Evolutionary conservation across 371 early-diverging fungal species (phyloP), one percentile per base, ranked within the genome.

Genomic region (Syncephalis fuscata): DNA sequence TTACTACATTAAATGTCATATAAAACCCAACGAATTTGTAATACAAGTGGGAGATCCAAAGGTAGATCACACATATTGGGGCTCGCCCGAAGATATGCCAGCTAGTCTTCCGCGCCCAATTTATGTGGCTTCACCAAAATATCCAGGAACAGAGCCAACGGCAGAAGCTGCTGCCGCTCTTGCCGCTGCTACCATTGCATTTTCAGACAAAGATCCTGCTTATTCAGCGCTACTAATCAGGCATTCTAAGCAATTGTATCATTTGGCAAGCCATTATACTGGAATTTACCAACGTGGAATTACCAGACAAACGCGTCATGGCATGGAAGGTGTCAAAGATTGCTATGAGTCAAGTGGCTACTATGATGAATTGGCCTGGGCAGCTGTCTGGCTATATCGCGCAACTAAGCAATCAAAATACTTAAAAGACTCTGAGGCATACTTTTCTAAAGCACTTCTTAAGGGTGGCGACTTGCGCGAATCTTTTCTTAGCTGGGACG

Each of bases 341-440:
- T 65, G 58, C 40, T 76, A 68, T 25, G 63, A 66, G 0, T 65
- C 71, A 3, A 68, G 63, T 7, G 58, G 56, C 15, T 71, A 57
- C 47, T 55, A 57, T n/a, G 72, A 73, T 43, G 73, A 76, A 44
- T 49, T 76, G 1, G 73, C 71, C 1, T 76, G 63, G 64, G 76
- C 67, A 11, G 73, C 77, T 0, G 63, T 74, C 14, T 79, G 79
- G 79, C 66, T 79, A 56, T 72, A 67, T 56, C 64, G 63, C 32
- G 65, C 73, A 7, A 74, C 73, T 2, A 64, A 61, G 27, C 57
- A 70, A 39, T 15, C 56, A 7, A 53, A 44, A 0, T 78, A 75
- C 41, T 59, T 63, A 42, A 49, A 59, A 17, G 67, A 66, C 53
- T 74, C 76, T 1, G 54, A 59, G 22, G 53, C 51, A 20, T 78